Base-by-base conservation (phyloP, 2,329 filamentous ascomycete genomes). In the Pezizomycotina sp. region DNA sequence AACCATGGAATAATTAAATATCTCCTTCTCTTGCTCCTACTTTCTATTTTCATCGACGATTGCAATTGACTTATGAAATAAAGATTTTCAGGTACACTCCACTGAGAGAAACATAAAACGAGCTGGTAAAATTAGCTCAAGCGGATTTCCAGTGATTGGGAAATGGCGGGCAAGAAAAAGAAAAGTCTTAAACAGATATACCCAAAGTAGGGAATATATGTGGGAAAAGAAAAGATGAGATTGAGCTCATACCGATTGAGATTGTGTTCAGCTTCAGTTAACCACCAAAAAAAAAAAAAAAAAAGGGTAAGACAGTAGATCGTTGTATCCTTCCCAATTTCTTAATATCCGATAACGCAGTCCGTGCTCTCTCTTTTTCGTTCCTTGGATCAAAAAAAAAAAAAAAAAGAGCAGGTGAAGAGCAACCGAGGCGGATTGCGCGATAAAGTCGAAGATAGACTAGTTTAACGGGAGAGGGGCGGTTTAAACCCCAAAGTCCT, bases 111-210 rank as follows among this genome's bases (percentile, higher is more conserved):
- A n/a, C n/a, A n/a, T n/a, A n/a, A n/a, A n/a, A n/a, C 36, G 36
- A 44, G 39, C 36, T 36, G 40, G 13, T 36, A 44, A 28, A 44
- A 44, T 22, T 36, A 44, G 14, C 41, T 44, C 32, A 36, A 39
- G 34, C 32, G 23, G 30, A 34, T 44, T 40, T 32, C 39, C 41
- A 44, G 39, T 36, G 39, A 30, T 34, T 33, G 28, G 31, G 19
- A 25, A 19, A 31, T 31, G 21, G n/a, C n/a, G n/a, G n/a, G n/a
- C n/a, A n/a, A n/a, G n/a, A n/a, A n/a, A n/a, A n/a, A n/a, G n/a
- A n/a, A n/a, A n/a, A n/a, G n/a, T n/a, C n/a, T n/a, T n/a, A n/a
- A n/a, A n/a, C 24, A 34, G 35, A 31, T 24, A 33, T 13, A 32
- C 33, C 31, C 36, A 38, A 29, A 33, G 35, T 38, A 35, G 41